Conservation (phyloP, 768 basidiomycete genomes). For the Tylopilus cervinicoccineus region DNA sequence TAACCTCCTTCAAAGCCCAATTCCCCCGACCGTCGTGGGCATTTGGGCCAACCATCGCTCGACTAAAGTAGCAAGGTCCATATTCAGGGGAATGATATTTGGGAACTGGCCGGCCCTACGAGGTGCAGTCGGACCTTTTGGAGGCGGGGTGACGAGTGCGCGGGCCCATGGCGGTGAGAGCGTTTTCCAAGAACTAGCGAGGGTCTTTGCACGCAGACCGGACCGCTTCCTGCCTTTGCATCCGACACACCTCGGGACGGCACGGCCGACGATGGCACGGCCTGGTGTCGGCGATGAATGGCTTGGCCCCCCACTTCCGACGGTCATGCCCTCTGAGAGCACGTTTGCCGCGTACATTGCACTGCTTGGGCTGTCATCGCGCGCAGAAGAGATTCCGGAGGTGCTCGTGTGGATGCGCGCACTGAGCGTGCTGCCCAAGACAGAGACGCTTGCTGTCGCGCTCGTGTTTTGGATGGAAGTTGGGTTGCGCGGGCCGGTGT, state of each 20-base stretch:
- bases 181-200: conserved; percentile 19
- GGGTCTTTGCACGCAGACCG: conserved; percentile 12
- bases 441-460: conserved; percentile 53
- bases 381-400: conserved; percentile 58
- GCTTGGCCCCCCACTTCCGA: conserved; percentile 19
- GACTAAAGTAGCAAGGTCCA: conserved; percentile 42
- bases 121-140: conserved; percentile 35
- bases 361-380: conserved; percentile 50
- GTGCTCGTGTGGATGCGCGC: conserved; percentile 72
- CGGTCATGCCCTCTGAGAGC: conserved; percentile 46
- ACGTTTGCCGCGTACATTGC: conserved; percentile 58
- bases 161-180: conserved; percentile 14
- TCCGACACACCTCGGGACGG: neutral
- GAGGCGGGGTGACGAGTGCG: conserved; percentile 23
- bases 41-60: conserved; percentile 47
- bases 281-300: neutral
- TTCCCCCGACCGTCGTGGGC: conserved; percentile 30
- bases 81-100: conserved; percentile 56
- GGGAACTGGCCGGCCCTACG: conserved; percentile 50
- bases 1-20: conserved; percentile 16
- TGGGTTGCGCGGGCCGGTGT: conserved; percentile 53
- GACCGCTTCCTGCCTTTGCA: conserved; percentile 9
- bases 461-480: conserved; percentile 74
- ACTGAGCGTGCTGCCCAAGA: conserved; percentile 49
- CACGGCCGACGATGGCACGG: conserved; percentile 3